A percentile compares a stretch with the other conserved stretches of the same genome.
Evolutionary conservation across 148 eudicot species (phyloP).

Genomic region (Hydrangea macrophylla): DNA sequence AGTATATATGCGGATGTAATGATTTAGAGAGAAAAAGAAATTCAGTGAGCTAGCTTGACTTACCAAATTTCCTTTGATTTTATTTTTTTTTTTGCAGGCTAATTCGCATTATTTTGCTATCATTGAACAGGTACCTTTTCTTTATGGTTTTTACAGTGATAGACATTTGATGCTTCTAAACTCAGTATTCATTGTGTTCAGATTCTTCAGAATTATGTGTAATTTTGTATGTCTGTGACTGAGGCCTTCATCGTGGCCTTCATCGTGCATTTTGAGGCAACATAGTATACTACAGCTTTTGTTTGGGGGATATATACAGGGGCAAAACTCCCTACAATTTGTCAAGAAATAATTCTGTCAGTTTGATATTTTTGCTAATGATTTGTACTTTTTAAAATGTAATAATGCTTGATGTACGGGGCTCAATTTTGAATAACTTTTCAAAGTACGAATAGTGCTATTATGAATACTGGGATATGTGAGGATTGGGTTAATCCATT

Average conservation of each 20-base stretch:
- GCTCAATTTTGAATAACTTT: constrained; percentile 2
- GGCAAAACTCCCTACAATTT: not conserved
- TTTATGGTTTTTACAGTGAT: constrained; percentile 6
- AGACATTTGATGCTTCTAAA: not conserved
- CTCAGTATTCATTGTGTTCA: not conserved
- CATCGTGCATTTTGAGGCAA: too few relatives aligned
- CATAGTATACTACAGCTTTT: not conserved
- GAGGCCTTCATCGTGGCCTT: too few relatives aligned
- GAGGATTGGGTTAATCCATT: too few relatives aligned
- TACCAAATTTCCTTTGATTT: constrained; percentile 1
- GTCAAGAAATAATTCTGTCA: not conserved
- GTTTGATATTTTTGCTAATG: not conserved
- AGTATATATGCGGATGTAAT: too few relatives aligned
- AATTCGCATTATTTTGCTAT: constrained; percentile 98
- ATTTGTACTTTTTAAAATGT: not conserved
- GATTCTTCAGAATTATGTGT: not conserved
- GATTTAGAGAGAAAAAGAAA: too few relatives aligned
- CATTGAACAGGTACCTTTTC: constrained; percentile 72
- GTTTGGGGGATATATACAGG: not conserved
- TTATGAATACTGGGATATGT: too few relatives aligned
- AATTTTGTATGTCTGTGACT: too few relatives aligned
- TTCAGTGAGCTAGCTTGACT: constrained; percentile 5
- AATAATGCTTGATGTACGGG: not conserved
- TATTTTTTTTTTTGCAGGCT: constrained; percentile 64
- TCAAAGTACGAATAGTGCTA: too few relatives aligned